phyloP scores from a whole-genome alignment of 1,139 yeast genomes.

The Geotrichum bryndzae region DNA sequence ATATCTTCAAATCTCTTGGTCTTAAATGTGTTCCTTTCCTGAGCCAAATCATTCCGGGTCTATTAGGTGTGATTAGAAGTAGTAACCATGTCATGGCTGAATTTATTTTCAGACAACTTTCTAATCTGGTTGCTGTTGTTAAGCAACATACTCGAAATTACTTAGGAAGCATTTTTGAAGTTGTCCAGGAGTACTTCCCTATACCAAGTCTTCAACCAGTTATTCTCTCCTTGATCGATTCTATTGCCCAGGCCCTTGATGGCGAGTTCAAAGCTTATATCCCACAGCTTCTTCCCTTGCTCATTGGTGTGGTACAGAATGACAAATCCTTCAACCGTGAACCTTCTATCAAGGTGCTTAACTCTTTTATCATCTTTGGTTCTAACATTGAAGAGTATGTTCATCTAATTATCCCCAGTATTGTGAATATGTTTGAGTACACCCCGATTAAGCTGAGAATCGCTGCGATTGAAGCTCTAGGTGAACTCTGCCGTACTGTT shows the following conservation, averaged over 20 bases:
- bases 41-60: slow-evolving; percentile 82
- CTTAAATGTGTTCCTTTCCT: slow-evolving; percentile 81
- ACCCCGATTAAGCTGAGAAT: slow-evolving; percentile 54
- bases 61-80: slow-evolving; percentile 74
- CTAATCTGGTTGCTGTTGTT: slow-evolving; percentile 73
- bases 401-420: slow-evolving; percentile 77
- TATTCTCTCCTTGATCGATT: slow-evolving; percentile 73
- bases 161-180: slow-evolving; percentile 67
- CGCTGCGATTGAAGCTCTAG: slow-evolving; percentile 79
- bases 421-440: slow-evolving; percentile 61
- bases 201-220: slow-evolving; percentile 67
- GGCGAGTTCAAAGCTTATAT: slow-evolving; percentile 86
- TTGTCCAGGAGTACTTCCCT: slow-evolving; percentile 69
- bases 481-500: slow-evolving; percentile 69
- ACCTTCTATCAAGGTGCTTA: slow-evolving; percentile 70
- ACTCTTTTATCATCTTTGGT: slow-evolving; percentile 86
- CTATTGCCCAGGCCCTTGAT: slow-evolving; percentile 78
- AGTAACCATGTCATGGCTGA: slow-evolving; percentile 81
- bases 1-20: slow-evolving; percentile 84
- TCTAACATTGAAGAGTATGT: slow-evolving; percentile 81
- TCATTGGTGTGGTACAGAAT: slow-evolving; percentile 71
- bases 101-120: slow-evolving; percentile 83
- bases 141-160: slow-evolving; percentile 86
- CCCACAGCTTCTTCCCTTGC: slow-evolving; percentile 68
- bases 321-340: slow-evolving; percentile 58